A percentile compares a stretch with the other conserved stretches of the same genome.
Evolutionary conservation across 2,329 filamentous ascomycete species (phyloP).

Genomic region (Neofusicoccum umdonicola): DNA sequence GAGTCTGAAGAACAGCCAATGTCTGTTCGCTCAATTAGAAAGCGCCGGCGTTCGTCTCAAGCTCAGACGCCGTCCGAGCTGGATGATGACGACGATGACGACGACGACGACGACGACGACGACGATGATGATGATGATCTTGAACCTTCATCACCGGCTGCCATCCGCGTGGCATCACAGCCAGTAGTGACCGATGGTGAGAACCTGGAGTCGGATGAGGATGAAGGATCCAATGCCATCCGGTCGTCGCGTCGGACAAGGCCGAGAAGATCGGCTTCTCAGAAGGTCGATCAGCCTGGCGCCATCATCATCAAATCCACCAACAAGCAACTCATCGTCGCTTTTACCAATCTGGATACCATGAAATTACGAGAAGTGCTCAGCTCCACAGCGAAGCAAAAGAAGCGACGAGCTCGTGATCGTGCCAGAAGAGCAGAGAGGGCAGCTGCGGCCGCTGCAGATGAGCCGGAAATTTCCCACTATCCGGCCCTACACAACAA

Average conservation of each 20-base stretch:
- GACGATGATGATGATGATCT: conserved; percentile 25
- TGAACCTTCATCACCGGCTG: conserved; percentile 29
- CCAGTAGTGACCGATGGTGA: conserved; percentile 8
- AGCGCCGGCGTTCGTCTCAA: conserved; percentile 32
- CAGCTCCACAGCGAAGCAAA: conserved; percentile 48
- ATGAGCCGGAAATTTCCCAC: conserved; percentile 49
- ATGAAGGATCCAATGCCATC: conserved; percentile 25
- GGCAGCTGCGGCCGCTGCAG: conserved; percentile 23
- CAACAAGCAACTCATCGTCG: conserved; percentile 11
- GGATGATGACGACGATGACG: conserved; percentile 20
- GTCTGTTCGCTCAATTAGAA: conserved; percentile 39
- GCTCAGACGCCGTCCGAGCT: conserved; percentile 24
- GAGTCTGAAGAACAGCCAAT: conserved; percentile 66
- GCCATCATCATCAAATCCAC: conserved; percentile 14
- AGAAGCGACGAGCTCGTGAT: conserved; percentile 42
- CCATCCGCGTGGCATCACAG: conserved; percentile 30
- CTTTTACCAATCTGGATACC: conserved; percentile 12
- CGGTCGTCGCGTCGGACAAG: conserved; percentile 21
- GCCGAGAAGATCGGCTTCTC: conserved; percentile 51
- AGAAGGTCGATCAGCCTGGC: conserved; percentile 15
- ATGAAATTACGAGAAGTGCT: conserved; percentile 11
- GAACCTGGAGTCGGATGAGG: conserved; percentile 20
- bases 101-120: too few relatives aligned
- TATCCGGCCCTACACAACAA: conserved; percentile 60
- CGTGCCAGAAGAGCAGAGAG: conserved; percentile 49